These are phyloP conservation scores for Phytopythium vexans DNA, from an alignment of 352 stramenopile genomes.

Conservation along the genomic window DNA sequence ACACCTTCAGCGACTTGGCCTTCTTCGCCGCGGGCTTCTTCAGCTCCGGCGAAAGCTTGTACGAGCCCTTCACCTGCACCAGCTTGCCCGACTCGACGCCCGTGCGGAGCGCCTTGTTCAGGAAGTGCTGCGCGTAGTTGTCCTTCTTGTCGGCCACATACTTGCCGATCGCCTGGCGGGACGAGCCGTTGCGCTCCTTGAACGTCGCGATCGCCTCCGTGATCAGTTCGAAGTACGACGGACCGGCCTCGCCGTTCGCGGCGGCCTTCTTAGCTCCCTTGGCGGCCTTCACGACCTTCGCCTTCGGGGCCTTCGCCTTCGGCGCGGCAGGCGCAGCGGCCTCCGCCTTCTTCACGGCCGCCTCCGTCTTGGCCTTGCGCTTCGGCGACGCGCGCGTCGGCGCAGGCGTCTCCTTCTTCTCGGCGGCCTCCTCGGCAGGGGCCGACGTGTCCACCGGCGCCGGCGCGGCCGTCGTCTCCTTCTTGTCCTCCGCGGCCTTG, in stretches of 20 bases:
- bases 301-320: constrained; percentile 13
- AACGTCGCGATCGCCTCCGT: constrained; percentile 87
- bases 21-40: constrained; percentile 61
- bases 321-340: constrained; percentile 22
- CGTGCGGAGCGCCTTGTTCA: constrained; percentile 90
- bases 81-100: constrained; percentile 86
- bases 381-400: constrained; percentile 49
- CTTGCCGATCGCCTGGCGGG: constrained; percentile 89
- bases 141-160: constrained; percentile 82
- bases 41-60: constrained; percentile 70
- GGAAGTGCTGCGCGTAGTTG: constrained; percentile 78
- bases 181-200: constrained; percentile 93
- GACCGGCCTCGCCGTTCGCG: constrained; percentile 34
- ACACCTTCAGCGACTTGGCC: constrained; percentile 67
- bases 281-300: constrained; percentile 30
- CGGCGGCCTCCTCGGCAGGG: constrained; percentile 9
- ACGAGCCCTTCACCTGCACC: constrained; percentile 83
- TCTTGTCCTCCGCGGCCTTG: constrained; percentile 15
- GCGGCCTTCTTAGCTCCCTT: constrained; percentile 23
- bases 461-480: constrained; percentile 21
- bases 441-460: constrained; percentile 9
- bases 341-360: constrained; percentile 26
- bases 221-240: constrained; percentile 89
- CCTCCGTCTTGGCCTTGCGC: constrained; percentile 61
- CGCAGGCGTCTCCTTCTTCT: constrained; percentile 12